Percentiles rank a stretch among this genome's conserved stretches.
Evolutionary conservation across 495 filamentous ascomycete species (phyloP).

Genomic region (Physcia stellaris): DNA sequence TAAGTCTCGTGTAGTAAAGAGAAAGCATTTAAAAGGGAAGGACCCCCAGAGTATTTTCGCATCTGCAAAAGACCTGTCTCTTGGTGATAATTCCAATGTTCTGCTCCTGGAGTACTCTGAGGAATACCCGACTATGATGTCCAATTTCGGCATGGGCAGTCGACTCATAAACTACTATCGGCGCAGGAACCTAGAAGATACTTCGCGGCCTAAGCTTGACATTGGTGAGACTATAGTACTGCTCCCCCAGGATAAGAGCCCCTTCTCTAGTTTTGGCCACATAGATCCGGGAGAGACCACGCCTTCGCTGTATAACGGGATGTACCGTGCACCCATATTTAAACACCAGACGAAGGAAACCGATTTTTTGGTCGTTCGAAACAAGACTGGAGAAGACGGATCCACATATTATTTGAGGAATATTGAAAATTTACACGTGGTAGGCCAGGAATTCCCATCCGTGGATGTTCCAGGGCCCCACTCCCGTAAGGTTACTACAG

Average conservation of each 20-base stretch:
- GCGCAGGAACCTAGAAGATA: conserved; percentile 67
- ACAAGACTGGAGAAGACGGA: conserved; percentile 57
- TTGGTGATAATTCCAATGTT: conserved; percentile 76
- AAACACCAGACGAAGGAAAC: conserved; percentile 62
- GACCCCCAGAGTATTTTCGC: conserved; percentile 61
- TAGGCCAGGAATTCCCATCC: conserved; percentile 83
- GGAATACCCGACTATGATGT: conserved; percentile 78
- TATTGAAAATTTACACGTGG: conserved; percentile 77
- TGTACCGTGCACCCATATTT: conserved; percentile 91
- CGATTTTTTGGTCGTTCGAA: conserved; percentile 81
- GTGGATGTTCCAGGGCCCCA: conserved; percentile 87
- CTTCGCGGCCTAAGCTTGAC: conserved; percentile 56
- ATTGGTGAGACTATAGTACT: conserved; percentile 79
- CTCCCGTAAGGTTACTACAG: conserved; percentile 86
- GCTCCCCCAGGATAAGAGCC: conserved; percentile 84
- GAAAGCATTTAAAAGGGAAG: conserved; percentile 65
- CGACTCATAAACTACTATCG: conserved; percentile 94
- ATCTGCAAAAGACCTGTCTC: conserved; percentile 58
- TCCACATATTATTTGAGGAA: conserved; percentile 68
- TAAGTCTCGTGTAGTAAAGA: conserved; percentile 55
- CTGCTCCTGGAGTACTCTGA: conserved; percentile 92
- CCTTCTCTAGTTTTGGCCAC: conserved; percentile 87
- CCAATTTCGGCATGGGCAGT: conserved; percentile 94
- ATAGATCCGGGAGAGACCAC: conserved; percentile 81
- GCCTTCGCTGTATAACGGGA: conserved; percentile 81